A percentile compares a stretch with the other conserved stretches of the same genome.
phyloP scores from a whole-genome alignment of 2,329 filamentous ascomycete genomes.

The Chaetomiaceae sp. region DNA sequence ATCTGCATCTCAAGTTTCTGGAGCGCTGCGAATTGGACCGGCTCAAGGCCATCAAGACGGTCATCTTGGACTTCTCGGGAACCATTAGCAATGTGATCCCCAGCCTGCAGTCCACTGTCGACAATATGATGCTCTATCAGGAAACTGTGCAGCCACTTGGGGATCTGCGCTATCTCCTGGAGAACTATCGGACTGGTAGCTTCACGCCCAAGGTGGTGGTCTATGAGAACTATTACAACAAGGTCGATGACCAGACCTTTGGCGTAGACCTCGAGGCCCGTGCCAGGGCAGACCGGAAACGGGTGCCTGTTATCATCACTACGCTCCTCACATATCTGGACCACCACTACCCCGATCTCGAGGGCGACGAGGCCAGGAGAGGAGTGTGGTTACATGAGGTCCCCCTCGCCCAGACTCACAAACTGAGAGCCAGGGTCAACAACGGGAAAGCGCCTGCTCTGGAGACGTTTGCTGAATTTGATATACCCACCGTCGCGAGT shows the following conservation, averaged over 20 bases:
- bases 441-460: slow-evolving; percentile 75
- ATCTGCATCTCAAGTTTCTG: slow-evolving; percentile 89
- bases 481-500: slow-evolving; percentile 90
- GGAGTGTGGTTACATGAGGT: slow-evolving; percentile 95
- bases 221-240: slow-evolving; percentile 99
- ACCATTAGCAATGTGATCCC: slow-evolving; percentile 98
- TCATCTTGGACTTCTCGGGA: slow-evolving; percentile 94
- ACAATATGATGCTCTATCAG: slow-evolving; percentile 98
- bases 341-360: slow-evolving; percentile 93
- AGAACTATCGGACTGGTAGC: slow-evolving; percentile 93
- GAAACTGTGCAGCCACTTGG: slow-evolving; percentile 94
- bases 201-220: slow-evolving; percentile 86
- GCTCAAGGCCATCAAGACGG: slow-evolving; percentile 96
- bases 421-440: slow-evolving; percentile 77
- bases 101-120: slow-evolving; percentile 88
- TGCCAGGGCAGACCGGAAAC: slow-evolving; percentile 89
- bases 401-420: slow-evolving; percentile 77
- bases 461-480: slow-evolving; percentile 78
- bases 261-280: slow-evolving; percentile 96
- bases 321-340: slow-evolving; percentile 92
- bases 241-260: slow-evolving; percentile 95
- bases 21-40: slow-evolving; percentile 96
- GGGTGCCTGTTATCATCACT: slow-evolving; percentile 87
- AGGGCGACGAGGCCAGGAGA: slow-evolving; percentile 88
- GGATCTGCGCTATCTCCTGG: slow-evolving; percentile 87